Evolutionary conservation across 345 rosid species (phyloP), one percentile per base, ranked within the genome.

Genomic region (Jatropha curcas): DNA sequence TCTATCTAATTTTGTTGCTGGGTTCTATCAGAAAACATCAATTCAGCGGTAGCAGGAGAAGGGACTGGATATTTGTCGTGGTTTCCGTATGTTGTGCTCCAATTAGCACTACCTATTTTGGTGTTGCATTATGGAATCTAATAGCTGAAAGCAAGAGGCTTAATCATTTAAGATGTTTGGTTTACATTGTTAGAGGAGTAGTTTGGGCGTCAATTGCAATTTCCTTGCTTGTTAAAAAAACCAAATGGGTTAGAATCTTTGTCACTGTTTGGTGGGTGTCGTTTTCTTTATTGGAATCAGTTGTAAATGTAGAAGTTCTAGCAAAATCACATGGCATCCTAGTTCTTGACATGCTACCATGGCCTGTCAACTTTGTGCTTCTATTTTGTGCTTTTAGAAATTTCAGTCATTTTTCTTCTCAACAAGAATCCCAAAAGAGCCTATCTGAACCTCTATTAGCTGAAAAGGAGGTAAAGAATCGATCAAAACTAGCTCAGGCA

Each of bases 221-320:
- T 63, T 90, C 97, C 0, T 43, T 92, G 77, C 87, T 92, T 60
- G 89, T 87, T 68, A 77, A 63, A 35, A 83, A 56, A 57, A 79
- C 88, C n/a, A 76, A 79, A 68, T 86, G 82, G 85, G 71, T 68
- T 24, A 75, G 74, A 73, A 72, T 85, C 74, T 57, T 88, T 19
- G 67, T 53, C 68, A 77, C 77, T 35, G 53, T 82, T 31, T 94
- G 98, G 98, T 94, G 95, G 96, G 66, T 87, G n/a, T 78, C 74
- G 33, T 90, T 84, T 61, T 77, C 83, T 68, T 68, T 85, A 13
- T 72, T 88, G 70, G 79, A 75, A 69, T 79, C 88, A 52, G 88
- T 84, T 71, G 65, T 83, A 20, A 81, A 84, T 66, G 67, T 83
- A 57, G 79, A 71, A 58, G 71, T 66, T 58, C 75, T 92, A 43